These are phyloP conservation scores for Aspergillus sp. DNA, from an alignment of 2,329 filamentous ascomycete genomes.

Conservation along the genomic window DNA sequence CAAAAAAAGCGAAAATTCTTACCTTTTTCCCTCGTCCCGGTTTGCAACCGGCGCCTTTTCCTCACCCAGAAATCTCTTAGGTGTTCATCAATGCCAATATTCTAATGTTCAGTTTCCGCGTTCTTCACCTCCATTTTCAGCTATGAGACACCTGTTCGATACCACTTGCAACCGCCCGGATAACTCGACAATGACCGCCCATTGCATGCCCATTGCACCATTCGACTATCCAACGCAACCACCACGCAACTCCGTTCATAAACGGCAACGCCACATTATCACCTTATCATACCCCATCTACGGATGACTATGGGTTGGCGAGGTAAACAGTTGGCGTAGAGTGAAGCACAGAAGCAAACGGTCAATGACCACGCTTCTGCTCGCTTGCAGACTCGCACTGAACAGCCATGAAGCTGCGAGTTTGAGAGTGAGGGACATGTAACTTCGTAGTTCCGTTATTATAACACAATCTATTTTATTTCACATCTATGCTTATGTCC, in stretches of 20 bases:
- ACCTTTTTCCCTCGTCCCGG: neutral
- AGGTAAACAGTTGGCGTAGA: conserved; percentile 96
- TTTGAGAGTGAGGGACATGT: conserved; percentile 39
- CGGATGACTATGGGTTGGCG: conserved; percentile 54
- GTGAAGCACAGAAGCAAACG: conserved; percentile 40
- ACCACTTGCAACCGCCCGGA: too few relatives aligned
- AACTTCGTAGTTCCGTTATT: neutral
- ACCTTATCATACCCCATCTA: conserved; percentile 53
- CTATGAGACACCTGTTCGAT: too few relatives aligned
- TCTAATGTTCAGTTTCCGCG: too few relatives aligned
- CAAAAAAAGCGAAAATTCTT: conserved; percentile 4
- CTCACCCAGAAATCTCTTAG: neutral
- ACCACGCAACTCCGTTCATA: neutral
- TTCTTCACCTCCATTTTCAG: too few relatives aligned
- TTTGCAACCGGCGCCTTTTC: neutral
- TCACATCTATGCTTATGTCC: neutral
- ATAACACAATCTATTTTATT: neutral
- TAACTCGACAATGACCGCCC: too few relatives aligned
- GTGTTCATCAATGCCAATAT: neutral
- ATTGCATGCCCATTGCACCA: too few relatives aligned
- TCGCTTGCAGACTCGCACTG: conserved; percentile 38
- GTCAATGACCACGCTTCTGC: conserved; percentile 14
- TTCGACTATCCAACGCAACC: too few relatives aligned
- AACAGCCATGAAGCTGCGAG: conserved; percentile 29
- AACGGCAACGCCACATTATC: conserved; percentile 66